Evolutionary conservation across 2,329 filamentous ascomycete species (phyloP).

Genomic region (Arthrinium puccinioides): DNA sequence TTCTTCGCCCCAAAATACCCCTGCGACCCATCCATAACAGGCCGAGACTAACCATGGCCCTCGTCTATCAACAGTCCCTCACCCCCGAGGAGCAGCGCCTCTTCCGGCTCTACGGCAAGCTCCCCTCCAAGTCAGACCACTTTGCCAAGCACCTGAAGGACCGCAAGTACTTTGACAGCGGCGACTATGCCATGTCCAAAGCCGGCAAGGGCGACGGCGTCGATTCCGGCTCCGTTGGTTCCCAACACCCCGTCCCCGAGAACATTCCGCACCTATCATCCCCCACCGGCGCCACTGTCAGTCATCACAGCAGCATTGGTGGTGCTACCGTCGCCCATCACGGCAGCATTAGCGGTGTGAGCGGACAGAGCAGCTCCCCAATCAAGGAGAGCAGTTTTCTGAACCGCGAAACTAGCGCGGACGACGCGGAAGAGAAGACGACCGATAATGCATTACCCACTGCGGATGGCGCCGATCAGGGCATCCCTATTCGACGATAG

Average conservation of each 20-base stretch:
- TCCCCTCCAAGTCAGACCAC: constrained; percentile 91
- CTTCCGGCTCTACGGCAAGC: constrained; percentile 95
- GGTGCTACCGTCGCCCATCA: constrained; percentile 79
- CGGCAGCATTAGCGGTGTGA: constrained; percentile 59
- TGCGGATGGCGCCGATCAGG: constrained; percentile 25
- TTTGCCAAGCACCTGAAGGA: constrained; percentile 99
- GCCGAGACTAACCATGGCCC: too few relatives aligned
- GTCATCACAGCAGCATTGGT: constrained; percentile 87
- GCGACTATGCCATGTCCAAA: constrained; percentile 94
- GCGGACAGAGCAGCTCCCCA: constrained; percentile 61
- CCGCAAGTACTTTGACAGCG: constrained; percentile 97
- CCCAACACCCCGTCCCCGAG: constrained; percentile 88
- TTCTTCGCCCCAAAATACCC: too few relatives aligned
- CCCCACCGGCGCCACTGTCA: constrained; percentile 66
- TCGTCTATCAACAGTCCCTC: constrained; percentile 74
- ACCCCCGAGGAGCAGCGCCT: constrained; percentile 92
- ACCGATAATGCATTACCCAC: constrained; percentile 13
- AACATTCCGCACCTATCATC: constrained; percentile 87
- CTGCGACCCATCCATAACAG: too few relatives aligned
- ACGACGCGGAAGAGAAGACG: constrained; percentile 42
- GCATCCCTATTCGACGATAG: constrained; percentile 60
- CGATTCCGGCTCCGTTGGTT: constrained; percentile 88
- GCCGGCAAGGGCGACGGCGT: constrained; percentile 93
- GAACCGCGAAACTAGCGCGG: constrained; percentile 71
- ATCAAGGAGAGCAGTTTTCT: constrained; percentile 87